phyloP scores from a whole-genome alignment of 1,284 basidiomycete species.

The Porodaedalea pini region DNA sequence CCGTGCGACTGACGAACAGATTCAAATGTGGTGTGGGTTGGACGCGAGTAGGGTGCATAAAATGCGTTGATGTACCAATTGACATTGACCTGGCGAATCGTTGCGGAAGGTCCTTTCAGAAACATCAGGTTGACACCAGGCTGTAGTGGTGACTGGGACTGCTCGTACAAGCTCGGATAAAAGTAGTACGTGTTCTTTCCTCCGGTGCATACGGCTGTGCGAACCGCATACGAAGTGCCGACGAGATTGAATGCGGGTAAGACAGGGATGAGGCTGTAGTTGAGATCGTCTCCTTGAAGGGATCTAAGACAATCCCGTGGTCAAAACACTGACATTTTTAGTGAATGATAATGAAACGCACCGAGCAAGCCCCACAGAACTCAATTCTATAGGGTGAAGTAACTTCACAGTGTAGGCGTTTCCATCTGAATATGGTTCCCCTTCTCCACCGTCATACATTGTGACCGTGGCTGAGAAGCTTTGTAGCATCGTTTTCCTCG shows the following conservation, averaged over 20 bases:
- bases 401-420: constrained; percentile 53
- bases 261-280: constrained; percentile 49
- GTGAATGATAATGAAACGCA: constrained; percentile 34
- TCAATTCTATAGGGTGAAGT: constrained; percentile 43
- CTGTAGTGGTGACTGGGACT: constrained; percentile 24
- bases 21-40: constrained; percentile 50
- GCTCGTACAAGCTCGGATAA: constrained; percentile 47
- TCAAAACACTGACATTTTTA: not conserved
- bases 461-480: constrained; percentile 48
- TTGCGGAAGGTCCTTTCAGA: constrained; percentile 64
- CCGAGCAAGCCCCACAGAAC: constrained; percentile 43
- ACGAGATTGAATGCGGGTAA: constrained; percentile 65
- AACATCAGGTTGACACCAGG: constrained; percentile 53
- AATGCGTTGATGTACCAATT: constrained; percentile 74
- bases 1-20: constrained; percentile 45
- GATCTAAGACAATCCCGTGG: constrained; percentile 39
- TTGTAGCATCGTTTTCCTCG: constrained; percentile 53
- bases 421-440: constrained; percentile 34
- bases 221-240: constrained; percentile 53
- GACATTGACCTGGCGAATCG: constrained; percentile 67
- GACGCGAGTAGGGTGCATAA: constrained; percentile 51
- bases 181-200: constrained; percentile 66
- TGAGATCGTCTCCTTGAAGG: constrained; percentile 43
- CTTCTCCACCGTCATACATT: constrained; percentile 49
- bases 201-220: constrained; percentile 52